These are phyloP conservation scores for Helianthus annuus DNA, from an alignment of 129 eudicot genomes.

Conservation along the genomic window DNA sequence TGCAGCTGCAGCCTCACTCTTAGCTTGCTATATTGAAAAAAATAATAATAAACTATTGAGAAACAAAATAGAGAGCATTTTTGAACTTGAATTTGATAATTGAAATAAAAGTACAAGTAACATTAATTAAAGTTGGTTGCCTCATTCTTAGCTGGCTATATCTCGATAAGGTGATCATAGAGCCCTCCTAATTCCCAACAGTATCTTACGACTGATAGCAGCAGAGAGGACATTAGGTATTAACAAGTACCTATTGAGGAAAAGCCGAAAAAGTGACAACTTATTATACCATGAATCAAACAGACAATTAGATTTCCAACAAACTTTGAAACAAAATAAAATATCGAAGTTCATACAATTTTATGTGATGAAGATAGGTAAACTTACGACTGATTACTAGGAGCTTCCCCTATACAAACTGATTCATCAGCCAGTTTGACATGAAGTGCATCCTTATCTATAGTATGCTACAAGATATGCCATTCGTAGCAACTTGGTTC, in stretches of 20 bases:
- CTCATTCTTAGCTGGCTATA: not conserved
- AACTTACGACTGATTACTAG: constrained; percentile 95
- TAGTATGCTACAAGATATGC: constrained; percentile 74
- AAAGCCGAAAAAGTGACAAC: not conserved
- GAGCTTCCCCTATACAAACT: constrained; percentile 99
- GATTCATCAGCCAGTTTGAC: constrained; percentile 97
- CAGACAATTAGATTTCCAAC: not conserved
- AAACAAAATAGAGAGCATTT: constrained; percentile 11
- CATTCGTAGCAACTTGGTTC: constrained; percentile 64
- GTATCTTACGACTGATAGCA: constrained; percentile 62
- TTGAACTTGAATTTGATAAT: not conserved
- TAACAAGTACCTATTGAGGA: constrained; percentile 66
- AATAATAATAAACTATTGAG: constrained; percentile 14
- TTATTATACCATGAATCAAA: not conserved
- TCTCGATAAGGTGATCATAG: constrained; percentile 12
- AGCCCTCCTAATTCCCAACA: not conserved
- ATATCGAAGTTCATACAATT: not conserved
- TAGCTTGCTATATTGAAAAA: constrained; percentile 59
- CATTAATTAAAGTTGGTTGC: constrained; percentile 13
- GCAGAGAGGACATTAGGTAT: constrained; percentile 87
- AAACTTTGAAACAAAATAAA: not conserved
- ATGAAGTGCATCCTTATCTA: constrained; percentile 97
- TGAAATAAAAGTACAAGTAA: not conserved
- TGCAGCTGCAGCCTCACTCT: constrained; percentile 99
- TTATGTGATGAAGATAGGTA: constrained; percentile 4